These are phyloP conservation scores for Diddensiella transvaalensis DNA, from an alignment of 805 yeast species.

Conservation along the genomic window DNA sequence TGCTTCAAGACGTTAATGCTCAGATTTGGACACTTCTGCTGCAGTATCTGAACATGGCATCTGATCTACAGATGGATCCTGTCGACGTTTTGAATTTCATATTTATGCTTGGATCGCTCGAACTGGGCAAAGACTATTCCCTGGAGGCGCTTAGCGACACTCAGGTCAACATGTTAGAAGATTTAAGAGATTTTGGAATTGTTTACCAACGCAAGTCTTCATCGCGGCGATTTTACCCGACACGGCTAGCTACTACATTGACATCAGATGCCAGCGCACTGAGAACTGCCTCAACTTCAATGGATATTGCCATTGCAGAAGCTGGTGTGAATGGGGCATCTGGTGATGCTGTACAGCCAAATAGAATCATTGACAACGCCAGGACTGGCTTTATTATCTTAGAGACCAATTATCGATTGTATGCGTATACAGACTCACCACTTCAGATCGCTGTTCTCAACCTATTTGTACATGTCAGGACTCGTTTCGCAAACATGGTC, in stretches of 20 bases:
- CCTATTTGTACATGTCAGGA: constrained; percentile 77
- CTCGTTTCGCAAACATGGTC: constrained; percentile 88
- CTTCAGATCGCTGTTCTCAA: constrained; percentile 90
- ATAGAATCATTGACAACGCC: neutral
- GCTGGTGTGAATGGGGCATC: neutral
- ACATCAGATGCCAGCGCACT: constrained; percentile 78
- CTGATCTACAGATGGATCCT: constrained; percentile 84
- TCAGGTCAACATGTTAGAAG: constrained; percentile 81
- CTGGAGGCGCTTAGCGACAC: constrained; percentile 68
- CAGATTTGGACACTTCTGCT: constrained; percentile 91
- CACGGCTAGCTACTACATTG: constrained; percentile 81
- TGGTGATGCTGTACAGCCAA: constrained; percentile 5
- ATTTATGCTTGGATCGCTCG: constrained; percentile 88
- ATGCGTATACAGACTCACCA: constrained; percentile 92
- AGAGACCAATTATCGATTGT: constrained; percentile 90
- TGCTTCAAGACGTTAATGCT: constrained; percentile 86
- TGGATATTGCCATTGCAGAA: constrained; percentile 56
- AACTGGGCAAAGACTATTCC: constrained; percentile 83
- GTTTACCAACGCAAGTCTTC: constrained; percentile 65
- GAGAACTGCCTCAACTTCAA: constrained; percentile 69
- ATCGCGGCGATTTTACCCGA: constrained; percentile 75
- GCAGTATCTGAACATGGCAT: constrained; percentile 83
- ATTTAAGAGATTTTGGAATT: constrained; percentile 85
- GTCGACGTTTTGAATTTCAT: constrained; percentile 93
- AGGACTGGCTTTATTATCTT: constrained; percentile 70